Percentiles rank a stretch among this genome's conserved stretches.
Conservation (phyloP, 139 green algal genomes). For the Volvox africanus region DNA sequence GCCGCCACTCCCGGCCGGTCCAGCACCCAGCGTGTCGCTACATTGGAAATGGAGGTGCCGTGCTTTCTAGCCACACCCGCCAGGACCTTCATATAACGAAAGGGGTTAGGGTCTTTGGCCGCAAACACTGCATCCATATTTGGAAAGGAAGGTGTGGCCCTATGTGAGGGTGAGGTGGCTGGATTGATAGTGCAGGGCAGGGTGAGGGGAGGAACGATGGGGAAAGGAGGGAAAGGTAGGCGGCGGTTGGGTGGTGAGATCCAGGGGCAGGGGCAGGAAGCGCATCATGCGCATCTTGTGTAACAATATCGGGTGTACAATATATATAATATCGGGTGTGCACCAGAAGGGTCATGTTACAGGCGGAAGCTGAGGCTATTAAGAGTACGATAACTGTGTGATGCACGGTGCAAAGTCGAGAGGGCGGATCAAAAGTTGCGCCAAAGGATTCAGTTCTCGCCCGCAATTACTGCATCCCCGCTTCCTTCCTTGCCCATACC, state of each 20-base stretch:
- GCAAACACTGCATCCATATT: too few relatives aligned
- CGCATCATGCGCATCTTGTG: background rate
- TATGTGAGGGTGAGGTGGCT: too few relatives aligned
- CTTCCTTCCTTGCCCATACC: constrained; percentile 8
- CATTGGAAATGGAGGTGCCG: constrained; percentile 76
- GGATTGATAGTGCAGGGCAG: too few relatives aligned
- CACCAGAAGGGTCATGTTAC: background rate
- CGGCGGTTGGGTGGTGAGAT: background rate
- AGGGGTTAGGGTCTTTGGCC: too few relatives aligned
- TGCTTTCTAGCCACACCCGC: constrained; percentile 70
- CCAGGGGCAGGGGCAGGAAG: background rate
- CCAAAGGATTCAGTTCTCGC: background rate
- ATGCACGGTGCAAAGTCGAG: background rate
- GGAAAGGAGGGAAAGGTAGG: too few relatives aligned
- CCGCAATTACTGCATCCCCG: background rate
- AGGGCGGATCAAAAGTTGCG: background rate
- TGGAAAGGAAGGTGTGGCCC: too few relatives aligned
- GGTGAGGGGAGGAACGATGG: background rate
- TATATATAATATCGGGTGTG: background rate
- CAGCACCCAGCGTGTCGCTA: constrained; percentile 88
- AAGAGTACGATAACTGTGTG: background rate
- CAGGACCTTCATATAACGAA: constrained; percentile 35
- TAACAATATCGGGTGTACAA: background rate
- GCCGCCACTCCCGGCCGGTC: constrained; percentile 68
- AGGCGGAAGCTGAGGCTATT: background rate